phyloP scores from a whole-genome alignment of 257 asterid genomes.

The Nicotiana tomentosiformis region DNA sequence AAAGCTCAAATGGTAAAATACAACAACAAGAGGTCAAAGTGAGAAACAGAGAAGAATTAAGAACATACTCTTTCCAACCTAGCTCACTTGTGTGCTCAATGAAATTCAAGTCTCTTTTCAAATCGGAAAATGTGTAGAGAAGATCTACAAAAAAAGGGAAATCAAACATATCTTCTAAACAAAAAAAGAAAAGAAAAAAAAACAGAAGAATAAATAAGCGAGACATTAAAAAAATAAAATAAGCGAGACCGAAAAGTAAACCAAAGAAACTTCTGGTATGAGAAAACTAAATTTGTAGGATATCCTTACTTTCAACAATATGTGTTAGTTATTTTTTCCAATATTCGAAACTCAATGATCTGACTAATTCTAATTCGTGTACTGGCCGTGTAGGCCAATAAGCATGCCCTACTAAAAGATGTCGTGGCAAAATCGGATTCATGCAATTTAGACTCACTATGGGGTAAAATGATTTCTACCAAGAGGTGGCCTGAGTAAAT shows the following conservation, averaged over 20 bases:
- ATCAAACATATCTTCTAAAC: background rate
- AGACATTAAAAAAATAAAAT: too few relatives aligned
- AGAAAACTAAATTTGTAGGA: too few relatives aligned
- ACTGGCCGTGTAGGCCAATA: too few relatives aligned
- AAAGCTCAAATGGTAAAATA: background rate
- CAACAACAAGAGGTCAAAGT: background rate
- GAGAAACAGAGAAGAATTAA: background rate
- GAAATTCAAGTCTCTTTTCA: conserved; percentile 35
- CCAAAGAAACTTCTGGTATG: too few relatives aligned
- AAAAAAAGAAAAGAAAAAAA: too few relatives aligned
- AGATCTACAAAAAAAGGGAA: conserved; percentile 28
- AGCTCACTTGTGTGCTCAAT: conserved; percentile 39
- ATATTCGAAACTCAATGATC: too few relatives aligned
- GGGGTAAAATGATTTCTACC: background rate
- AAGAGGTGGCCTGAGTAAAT: background rate
- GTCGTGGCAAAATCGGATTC: background rate
- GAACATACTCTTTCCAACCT: conserved; percentile 48
- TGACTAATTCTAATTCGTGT: too few relatives aligned
- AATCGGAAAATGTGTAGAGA: conserved; percentile 25
- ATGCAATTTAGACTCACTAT: background rate
- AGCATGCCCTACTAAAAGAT: background rate
- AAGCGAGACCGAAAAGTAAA: too few relatives aligned
- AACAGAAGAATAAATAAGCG: too few relatives aligned
- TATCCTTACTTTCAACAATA: too few relatives aligned
- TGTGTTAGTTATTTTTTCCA: background rate